Conservation (phyloP, 768 basidiomycete species). For the Suillus clintonianus region DNA sequence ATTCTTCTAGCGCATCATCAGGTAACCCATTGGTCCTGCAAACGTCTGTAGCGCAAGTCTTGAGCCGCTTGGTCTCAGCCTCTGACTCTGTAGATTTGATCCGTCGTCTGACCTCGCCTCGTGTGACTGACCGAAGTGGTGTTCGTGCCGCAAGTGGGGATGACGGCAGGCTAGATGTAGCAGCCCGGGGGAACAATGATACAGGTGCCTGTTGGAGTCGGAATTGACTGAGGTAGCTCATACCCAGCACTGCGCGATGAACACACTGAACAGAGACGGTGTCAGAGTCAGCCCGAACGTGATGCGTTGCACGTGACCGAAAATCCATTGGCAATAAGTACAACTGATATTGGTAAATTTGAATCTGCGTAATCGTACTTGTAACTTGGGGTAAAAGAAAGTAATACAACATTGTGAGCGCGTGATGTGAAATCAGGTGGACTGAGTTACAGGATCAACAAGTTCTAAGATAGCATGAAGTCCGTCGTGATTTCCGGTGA, state of each 20-base stretch:
- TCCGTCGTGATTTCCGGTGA: not conserved
- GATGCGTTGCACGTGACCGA: not conserved
- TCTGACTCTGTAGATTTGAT: not conserved
- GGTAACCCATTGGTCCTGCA: not conserved
- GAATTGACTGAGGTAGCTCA: not conserved
- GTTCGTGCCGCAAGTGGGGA: not conserved
- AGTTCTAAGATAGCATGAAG: not conserved
- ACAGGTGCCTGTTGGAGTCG: not conserved
- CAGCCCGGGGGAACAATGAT: not conserved
- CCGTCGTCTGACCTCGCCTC: not conserved
- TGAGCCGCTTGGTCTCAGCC: not conserved
- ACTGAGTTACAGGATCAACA: not conserved
- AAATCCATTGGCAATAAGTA: not conserved
- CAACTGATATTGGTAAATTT: too few species aligned
- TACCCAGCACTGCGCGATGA: not conserved
- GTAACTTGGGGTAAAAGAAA: not conserved
- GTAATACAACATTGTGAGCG: not conserved
- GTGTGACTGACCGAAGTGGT: not conserved
- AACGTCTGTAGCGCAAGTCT: not conserved
- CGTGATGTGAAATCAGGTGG: not conserved
- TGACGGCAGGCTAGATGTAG: not conserved
- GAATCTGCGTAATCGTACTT: not conserved
- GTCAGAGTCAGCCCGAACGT: not conserved
- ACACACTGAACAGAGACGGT: not conserved
- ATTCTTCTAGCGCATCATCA: not conserved